Evolutionary conservation across 768 basidiomycete genomes (phyloP), one percentile per base, ranked within the genome.

Genomic region (Termitomyces bulborhizus): DNA sequence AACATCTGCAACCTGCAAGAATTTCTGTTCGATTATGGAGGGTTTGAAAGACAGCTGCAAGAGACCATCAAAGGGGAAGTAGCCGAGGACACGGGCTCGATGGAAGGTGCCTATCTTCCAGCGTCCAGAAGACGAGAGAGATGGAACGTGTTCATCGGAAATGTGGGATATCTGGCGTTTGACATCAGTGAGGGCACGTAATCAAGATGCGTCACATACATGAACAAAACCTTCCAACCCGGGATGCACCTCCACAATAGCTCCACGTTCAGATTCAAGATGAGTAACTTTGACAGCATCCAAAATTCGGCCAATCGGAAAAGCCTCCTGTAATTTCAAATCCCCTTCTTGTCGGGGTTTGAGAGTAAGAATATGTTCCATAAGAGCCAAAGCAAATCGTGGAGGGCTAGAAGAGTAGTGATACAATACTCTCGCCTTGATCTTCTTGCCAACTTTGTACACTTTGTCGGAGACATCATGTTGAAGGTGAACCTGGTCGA

Each of bases 71-170:
- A 98, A 79, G 0, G 80, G 75, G 60, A 90, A 87, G 67, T 87
- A 85, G 1, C 94, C 94, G 11, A 87, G 86, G 3, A 98, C 91
- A 46, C 97, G 86, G 2, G 91, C 94, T 49, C 80, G 77, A 65
- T 98, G 96, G 1, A 84, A 69, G 6, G 92, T 85, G 13, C 85
- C 88, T 51, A 82, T 65, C 68, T 84, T 90, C 88, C 88, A 98
- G 21, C 86, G 80, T 16, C 90, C 89, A 21, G 85, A 83, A n/a
- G 77, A 69, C 6, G 88, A 82, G 24, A 97, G 73, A n/a, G 85
- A 78, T 15, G 88, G 80, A n/a, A 93, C 74, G 65, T 93, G 93
- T 45, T 94, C 90, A 65, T 98, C 94, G 8, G 93, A 90, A 45
- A 88, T 76, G 67, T 97, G 93, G 11, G 96, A 97, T 63, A 99